phyloP scores from a whole-genome alignment of 1,284 basidiomycete species.

The Uromyces viciae-fabae region DNA sequence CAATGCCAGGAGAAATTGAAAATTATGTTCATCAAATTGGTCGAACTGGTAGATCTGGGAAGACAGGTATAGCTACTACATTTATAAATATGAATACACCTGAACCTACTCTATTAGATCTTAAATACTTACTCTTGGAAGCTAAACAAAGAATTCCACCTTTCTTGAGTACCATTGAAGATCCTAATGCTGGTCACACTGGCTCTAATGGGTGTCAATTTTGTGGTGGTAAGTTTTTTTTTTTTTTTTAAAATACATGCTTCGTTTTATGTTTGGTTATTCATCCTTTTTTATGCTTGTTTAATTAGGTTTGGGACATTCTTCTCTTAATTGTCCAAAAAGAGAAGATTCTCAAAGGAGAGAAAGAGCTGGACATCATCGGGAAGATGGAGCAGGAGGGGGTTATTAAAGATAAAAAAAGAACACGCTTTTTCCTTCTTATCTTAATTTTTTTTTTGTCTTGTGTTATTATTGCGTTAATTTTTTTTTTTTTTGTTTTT shows the following conservation, averaged over 20 bases:
- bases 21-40: conserved; percentile 98
- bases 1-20: conserved; percentile 99
- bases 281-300: neutral
- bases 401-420: conserved; percentile 25
- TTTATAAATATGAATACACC: conserved; percentile 97
- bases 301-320: conserved; percentile 76
- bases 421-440: no score
- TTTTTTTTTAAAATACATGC: neutral
- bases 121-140: conserved; percentile 95
- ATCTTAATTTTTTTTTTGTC: no score
- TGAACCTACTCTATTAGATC: conserved; percentile 90
- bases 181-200: conserved; percentile 75
- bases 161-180: conserved; percentile 87
- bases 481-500: no score
- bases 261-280: neutral
- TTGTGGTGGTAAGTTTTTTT: conserved; percentile 71
- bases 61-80: conserved; percentile 99
- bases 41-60: conserved; percentile 92
- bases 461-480: no score
- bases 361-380: conserved; percentile 72
- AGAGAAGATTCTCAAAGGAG: conserved; percentile 86
- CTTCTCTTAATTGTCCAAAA: conserved; percentile 90
- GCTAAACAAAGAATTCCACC: conserved; percentile 97
- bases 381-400: conserved; percentile 64
- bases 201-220: conserved; percentile 83